Conservation (phyloP, 352 stramenopile species). For the Phytophthora chlamydospora region DNA sequence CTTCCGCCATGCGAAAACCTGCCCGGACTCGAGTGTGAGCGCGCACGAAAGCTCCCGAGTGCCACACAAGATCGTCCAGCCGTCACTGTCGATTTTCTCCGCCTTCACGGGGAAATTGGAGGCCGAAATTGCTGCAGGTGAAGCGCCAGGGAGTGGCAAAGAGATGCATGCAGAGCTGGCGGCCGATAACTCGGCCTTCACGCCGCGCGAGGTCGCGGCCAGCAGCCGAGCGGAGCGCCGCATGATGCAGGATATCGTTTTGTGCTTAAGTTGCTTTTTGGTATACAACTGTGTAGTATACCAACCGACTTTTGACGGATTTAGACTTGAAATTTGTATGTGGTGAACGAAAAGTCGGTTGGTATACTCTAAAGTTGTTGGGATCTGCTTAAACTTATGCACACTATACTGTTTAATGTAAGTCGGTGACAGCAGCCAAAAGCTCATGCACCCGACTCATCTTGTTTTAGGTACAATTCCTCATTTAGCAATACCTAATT, state of each 20-base stretch:
- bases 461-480: too few relatives aligned
- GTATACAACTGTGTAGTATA: too few relatives aligned
- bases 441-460: too few relatives aligned
- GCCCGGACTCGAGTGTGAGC: slow-evolving; percentile 55
- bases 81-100: slow-evolving; percentile 25
- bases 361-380: too few relatives aligned
- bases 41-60: slow-evolving; percentile 49
- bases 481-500: too few relatives aligned
- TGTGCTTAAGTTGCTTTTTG: too few relatives aligned
- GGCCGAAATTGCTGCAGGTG: slow-evolving; percentile 16
- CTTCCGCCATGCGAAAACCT: slow-evolving; percentile 55
- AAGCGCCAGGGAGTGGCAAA: background rate
- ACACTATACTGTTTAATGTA: too few relatives aligned
- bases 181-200: slow-evolving; percentile 11
- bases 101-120: slow-evolving; percentile 10
- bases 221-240: slow-evolving; percentile 37
- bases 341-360: too few relatives aligned
- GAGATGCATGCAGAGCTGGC: background rate
- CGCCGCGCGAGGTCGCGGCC: slow-evolving; percentile 5
- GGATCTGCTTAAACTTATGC: too few relatives aligned
- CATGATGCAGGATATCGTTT: slow-evolving; percentile 22
- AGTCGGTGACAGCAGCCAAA: too few relatives aligned
- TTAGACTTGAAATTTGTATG: too few relatives aligned
- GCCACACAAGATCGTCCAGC: slow-evolving; percentile 50
- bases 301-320: too few relatives aligned